Base-by-base conservation (phyloP, 176 grass and related monocot species). In the Musa schizocarpa region DNA sequence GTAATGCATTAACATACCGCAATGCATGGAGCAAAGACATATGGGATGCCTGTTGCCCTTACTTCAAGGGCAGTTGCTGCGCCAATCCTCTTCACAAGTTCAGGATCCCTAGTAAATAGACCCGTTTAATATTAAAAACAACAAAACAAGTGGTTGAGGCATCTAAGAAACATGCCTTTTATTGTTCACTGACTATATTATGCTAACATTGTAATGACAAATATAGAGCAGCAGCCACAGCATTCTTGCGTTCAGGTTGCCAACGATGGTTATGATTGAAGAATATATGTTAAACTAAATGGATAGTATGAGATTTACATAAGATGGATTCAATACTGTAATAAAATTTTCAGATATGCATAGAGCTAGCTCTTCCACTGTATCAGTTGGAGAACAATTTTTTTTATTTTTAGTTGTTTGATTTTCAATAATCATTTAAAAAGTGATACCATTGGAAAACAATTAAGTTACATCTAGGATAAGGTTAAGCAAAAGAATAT, bases 41-140 rank as follows among this genome's bases (percentile, higher is more conserved):
- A 97, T 77, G 79, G 85, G 61, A 97, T 97, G 70, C 93, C 90
- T 21, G 93, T 93, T 34, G 90, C 90, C 64, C 89, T 88, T 77
- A 86, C 87, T 92, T 96, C 93, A 75, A 96, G 89, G 73, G 89
- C 89, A 74, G 93, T 97, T 83, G 93, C 90, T 82, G 76, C 87
- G 72, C 93, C 93, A 71, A 97, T 97, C 79, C 69, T 88, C 73
- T 79, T 97, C 66, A 85, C 59, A 14, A 97, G 90, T 67, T 74
- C 85, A 64, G 90, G 83, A 78, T 97, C 93, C 87, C 93, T 97
- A 74, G 69, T 11, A 76, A 27, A 80, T 54, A 85, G n/a, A 23
- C 4, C 68, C 51, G 26, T 27, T 34, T 51, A 9, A 1, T 9
- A 68, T 68, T n/a, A 14, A 65, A 27, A 25, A 21, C 20, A 43